Percentiles rank a stretch among this genome's conserved stretches.
Conservation (phyloP, 176 grass and related monocot species). For the Alopecurus myosuroides region DNA sequence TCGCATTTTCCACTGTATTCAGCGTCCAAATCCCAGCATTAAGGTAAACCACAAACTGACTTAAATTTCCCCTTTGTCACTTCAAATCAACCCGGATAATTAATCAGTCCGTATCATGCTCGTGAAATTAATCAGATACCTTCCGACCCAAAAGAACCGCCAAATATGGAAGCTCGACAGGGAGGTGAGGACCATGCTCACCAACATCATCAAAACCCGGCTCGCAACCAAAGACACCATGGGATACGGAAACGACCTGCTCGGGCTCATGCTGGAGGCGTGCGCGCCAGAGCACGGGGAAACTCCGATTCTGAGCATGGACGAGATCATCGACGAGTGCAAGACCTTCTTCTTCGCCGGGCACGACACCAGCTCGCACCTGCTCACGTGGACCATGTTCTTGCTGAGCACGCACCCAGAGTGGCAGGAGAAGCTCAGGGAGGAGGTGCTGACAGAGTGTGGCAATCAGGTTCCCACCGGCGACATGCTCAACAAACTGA, state of each 20-base stretch:
- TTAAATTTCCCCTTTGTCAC: not conserved
- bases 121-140: not conserved
- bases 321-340: constrained; percentile 58
- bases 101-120: not conserved
- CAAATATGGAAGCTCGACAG: constrained; percentile 12
- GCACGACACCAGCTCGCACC: constrained; percentile 47
- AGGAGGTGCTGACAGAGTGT: constrained; percentile 36
- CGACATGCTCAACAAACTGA: constrained; percentile 22
- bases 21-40: constrained; percentile 19
- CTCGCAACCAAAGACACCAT: not conserved
- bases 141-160: constrained; percentile 20
- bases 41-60: not conserved
- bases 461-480: constrained; percentile 8
- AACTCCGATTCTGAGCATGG: constrained; percentile 27
- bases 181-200: constrained; percentile 16
- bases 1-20: constrained; percentile 22
- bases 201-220: not conserved
- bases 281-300: not conserved
- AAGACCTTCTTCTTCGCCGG: constrained; percentile 64
- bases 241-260: constrained; percentile 30
- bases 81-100: not conserved
- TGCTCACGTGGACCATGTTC: constrained; percentile 47
- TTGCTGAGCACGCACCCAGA: constrained; percentile 42
- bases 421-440: constrained; percentile 43
- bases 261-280: constrained; percentile 34